Percentiles rank a stretch among this genome's conserved stretches.
These are phyloP conservation scores for Yamadazyma triangularis DNA, from an alignment of 1,139 yeast genomes.

Conservation along the genomic window DNA sequence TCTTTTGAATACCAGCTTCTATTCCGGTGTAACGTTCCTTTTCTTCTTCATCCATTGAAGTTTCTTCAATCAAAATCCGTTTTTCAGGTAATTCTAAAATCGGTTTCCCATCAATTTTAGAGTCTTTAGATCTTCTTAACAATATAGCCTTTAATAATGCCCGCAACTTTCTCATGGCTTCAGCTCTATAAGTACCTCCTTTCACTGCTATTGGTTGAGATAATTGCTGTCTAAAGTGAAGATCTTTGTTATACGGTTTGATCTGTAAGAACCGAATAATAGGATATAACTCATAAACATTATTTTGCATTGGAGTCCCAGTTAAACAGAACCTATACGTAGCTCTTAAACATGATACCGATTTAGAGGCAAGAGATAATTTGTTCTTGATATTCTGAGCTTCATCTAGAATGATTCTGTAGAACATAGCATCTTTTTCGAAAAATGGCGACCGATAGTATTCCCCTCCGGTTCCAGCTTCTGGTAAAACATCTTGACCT, in stretches of 20 bases:
- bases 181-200: conserved; percentile 30
- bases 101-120: conserved; percentile 76
- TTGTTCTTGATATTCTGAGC: conserved; percentile 87
- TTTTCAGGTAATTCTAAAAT: conserved; percentile 70
- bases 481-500: too few species aligned
- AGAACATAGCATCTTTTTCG: conserved; percentile 48
- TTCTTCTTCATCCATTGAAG: conserved; percentile 50
- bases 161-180: conserved; percentile 61
- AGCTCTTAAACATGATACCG: conserved; percentile 55
- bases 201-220: conserved; percentile 48
- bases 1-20: conserved; percentile 53
- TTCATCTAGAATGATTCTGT: conserved; percentile 80
- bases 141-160: conserved; percentile 73
- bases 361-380: conserved; percentile 58
- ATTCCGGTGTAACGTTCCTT: conserved; percentile 51
- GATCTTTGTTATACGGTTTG: conserved; percentile 60
- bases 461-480: conserved; percentile 38
- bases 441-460: conserved; percentile 66
- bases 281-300: conserved; percentile 75
- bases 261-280: conserved; percentile 67
- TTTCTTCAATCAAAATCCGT: conserved; percentile 41
- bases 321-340: conserved; percentile 73
- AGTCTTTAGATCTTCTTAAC: conserved; percentile 72
- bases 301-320: conserved; percentile 95
- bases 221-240: conserved; percentile 55